phyloP scores from a whole-genome alignment of 2,329 filamentous ascomycete species.

The Fusarium penzigii region DNA sequence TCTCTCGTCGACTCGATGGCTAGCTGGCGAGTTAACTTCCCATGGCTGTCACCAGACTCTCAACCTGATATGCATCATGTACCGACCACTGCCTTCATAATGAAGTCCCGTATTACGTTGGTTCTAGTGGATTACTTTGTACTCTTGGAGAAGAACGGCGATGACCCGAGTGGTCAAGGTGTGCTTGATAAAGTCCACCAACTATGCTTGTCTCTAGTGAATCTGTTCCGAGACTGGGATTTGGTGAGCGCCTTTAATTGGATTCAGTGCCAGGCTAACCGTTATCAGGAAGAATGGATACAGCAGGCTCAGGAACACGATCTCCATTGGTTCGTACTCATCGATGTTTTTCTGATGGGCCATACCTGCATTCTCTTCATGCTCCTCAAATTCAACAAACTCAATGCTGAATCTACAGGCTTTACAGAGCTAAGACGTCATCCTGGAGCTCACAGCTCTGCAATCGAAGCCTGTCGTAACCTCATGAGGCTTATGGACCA shows the following conservation, averaged over 20 bases:
- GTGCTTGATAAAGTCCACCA: neutral
- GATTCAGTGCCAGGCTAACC: neutral
- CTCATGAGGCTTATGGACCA: conserved; percentile 1
- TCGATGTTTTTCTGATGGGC: conserved; percentile 2
- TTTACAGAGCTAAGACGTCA: neutral
- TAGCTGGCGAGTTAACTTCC: conserved; percentile 9
- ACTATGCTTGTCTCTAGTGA: conserved; percentile 1
- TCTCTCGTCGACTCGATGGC: neutral
- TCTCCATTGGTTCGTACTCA: conserved; percentile 6
- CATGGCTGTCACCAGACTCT: conserved; percentile 6
- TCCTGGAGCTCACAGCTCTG: neutral
- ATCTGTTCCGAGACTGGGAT: conserved; percentile 4
- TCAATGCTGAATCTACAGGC: neutral
- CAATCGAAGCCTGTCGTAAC: conserved; percentile 1
- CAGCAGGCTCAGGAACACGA: conserved; percentile 3
- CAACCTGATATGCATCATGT: conserved; percentile 6
- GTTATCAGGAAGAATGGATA: conserved; percentile 6
- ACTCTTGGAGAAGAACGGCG: neutral
- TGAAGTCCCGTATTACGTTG: conserved; percentile 5
- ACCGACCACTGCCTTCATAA: conserved; percentile 3
- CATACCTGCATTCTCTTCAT: conserved; percentile 6
- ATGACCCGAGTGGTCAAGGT: neutral
- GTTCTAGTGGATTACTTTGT: conserved; percentile 3
- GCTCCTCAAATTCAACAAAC: conserved; percentile 5
- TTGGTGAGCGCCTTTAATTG: neutral